Evolutionary conservation across 2,329 filamentous ascomycete genomes (phyloP).

Genomic region (Aspergillus sp.): DNA sequence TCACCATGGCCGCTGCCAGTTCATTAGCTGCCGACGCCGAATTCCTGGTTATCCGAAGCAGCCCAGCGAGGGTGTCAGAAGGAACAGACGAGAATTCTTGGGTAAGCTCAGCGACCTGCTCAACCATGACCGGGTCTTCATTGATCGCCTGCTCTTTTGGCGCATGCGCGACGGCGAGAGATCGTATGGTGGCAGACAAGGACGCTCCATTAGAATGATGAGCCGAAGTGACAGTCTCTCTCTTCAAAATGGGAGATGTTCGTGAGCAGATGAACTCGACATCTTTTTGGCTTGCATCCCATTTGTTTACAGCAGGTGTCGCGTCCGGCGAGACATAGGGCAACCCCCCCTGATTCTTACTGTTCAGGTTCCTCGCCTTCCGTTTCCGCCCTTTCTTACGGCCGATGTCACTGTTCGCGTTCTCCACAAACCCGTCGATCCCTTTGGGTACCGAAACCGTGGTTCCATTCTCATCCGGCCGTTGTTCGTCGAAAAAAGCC

Average conservation of each 20-base stretch:
- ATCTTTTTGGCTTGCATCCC: conserved; percentile 48
- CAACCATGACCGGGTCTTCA: conserved; percentile 35
- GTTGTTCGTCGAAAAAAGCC: conserved; percentile 62
- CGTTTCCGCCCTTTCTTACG: conserved; percentile 37
- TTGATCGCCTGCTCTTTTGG: conserved; percentile 28
- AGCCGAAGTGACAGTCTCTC: conserved; percentile 42
- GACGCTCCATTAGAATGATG: conserved; percentile 53
- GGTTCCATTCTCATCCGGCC: conserved; percentile 40
- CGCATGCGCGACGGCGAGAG: conserved; percentile 42
- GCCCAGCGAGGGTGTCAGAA: conserved; percentile 39
- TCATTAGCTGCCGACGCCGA: conserved; percentile 51
- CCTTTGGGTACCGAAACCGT: conserved; percentile 51
- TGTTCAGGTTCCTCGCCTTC: conserved; percentile 27
- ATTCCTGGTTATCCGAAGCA: conserved; percentile 49
- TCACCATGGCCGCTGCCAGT: conserved; percentile 46
- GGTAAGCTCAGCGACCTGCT: conserved; percentile 45
- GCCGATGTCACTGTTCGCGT: conserved; percentile 36
- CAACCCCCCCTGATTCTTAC: conserved; percentile 14
- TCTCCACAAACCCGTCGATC: conserved; percentile 69
- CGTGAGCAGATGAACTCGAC: conserved; percentile 52
- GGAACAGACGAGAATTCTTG: conserved; percentile 47
- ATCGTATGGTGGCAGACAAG: conserved; percentile 45
- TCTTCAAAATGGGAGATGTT: conserved; percentile 38
- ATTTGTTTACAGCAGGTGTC: conserved; percentile 40
- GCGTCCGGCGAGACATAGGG: conserved; percentile 8